Evolutionary conservation across 768 basidiomycete species (phyloP), one percentile per base, ranked within the genome.

Genomic region (Naganishia friedmannii): DNA sequence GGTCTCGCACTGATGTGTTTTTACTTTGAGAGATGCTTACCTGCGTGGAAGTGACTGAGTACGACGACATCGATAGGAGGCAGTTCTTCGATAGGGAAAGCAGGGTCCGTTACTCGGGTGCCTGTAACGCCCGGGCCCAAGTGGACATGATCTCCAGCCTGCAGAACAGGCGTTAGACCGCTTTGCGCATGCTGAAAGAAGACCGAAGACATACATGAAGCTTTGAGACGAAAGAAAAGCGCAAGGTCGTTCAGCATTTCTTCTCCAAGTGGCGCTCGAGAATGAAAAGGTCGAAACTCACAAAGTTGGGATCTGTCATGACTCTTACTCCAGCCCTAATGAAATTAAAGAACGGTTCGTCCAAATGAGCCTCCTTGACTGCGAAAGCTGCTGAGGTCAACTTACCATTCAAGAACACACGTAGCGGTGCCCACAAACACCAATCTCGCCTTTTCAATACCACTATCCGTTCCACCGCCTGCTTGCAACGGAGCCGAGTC

Each of bases 41-140:
- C 72, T 51, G 67, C 75, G 63, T 75, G 76, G 48, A 74, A 78
- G 71, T 81, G 81, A 19, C 75, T 77, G 34, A 79, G 73, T 17
- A 81, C 67, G 51, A 82, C 74, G 46, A 78, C 71, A 68, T 81
- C 79, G 60, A 82, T 76, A 5, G 74, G 74, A 8, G 81, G 81
- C 29, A 78, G 74, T 17, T 80, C 74, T 19, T 78, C 71, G 23
- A 80, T 68, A 23, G 75, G 72, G 31, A 81, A 70, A 13, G 80
- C 77, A 6, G 80, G 80, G 58, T 81, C 74, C 2, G 79, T 80
- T 65, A 77, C 60, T 8, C 81, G 69, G 51, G 73, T 71, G 3
- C 74, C 77, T 17, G 75, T 77, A 15, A 82, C 79, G 0, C 80
- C 80, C 0, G 80, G 80, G 9, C 76, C 76, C 0, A 77, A 73